These are phyloP conservation scores for Picea mariana DNA, from an alignment of 83 land plant genomes.

Conservation along the genomic window DNA sequence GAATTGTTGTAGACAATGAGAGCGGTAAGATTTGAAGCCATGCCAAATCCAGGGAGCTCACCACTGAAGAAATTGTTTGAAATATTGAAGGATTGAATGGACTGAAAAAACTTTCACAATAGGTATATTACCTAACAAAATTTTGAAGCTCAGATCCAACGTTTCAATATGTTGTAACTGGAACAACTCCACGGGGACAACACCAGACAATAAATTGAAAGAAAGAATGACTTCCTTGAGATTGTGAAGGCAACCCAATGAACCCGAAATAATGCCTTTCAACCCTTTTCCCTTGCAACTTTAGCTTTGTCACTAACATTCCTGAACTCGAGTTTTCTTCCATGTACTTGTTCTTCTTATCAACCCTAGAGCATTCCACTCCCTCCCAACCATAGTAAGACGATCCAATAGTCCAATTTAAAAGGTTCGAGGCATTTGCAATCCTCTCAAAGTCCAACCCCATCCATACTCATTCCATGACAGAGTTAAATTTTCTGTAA, in stretches of 20 bases:
- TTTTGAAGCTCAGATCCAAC: constrained; percentile 29
- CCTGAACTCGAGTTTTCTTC: too few relatives aligned
- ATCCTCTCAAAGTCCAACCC: constrained; percentile 10
- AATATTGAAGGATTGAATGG: constrained; percentile 13
- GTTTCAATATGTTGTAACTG: constrained; percentile 10
- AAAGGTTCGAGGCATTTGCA: not conserved
- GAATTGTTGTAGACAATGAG: constrained; percentile 13
- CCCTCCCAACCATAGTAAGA: constrained; percentile 26
- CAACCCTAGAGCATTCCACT: constrained; percentile 10
- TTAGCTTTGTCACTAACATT: constrained; percentile 13
- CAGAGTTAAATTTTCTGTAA: too few relatives aligned
- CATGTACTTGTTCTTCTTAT: too few relatives aligned
- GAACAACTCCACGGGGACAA: constrained; percentile 12
- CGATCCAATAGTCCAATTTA: not conserved
- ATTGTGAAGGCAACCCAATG: constrained; percentile 17
- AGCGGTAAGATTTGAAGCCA: not conserved
- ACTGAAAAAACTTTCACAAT: not conserved
- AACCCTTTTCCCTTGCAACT: constrained; percentile 14
- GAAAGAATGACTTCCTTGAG: constrained; percentile 24
- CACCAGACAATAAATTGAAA: constrained; percentile 19
- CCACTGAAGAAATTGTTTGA: constrained; percentile 19
- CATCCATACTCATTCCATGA: too few relatives aligned
- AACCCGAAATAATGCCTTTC: constrained; percentile 16
- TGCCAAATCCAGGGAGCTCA: not conserved
- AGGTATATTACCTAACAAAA: constrained; percentile 17